phyloP scores from a whole-genome alignment of 108 stramenopile genomes.

The Fistulifera pelliculosa region DNA sequence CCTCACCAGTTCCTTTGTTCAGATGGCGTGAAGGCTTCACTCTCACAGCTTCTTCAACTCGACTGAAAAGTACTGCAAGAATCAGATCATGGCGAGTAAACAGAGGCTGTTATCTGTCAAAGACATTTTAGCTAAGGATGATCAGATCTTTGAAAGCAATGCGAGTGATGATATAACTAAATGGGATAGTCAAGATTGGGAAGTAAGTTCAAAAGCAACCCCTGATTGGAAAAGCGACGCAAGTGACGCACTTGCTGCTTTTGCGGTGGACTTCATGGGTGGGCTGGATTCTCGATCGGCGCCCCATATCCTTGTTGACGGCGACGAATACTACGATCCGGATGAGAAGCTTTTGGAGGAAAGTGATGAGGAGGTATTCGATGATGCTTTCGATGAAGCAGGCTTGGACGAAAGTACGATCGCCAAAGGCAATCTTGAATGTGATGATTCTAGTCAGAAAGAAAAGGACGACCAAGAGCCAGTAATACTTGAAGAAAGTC shows the following conservation, averaged over 20 bases:
- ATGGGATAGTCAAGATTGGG: no score
- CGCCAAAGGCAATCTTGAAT: background rate
- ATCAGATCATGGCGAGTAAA: conserved; percentile 33
- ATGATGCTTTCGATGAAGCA: conserved; percentile 10
- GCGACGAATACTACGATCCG: conserved; percentile 70
- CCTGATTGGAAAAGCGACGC: conserved; percentile 1
- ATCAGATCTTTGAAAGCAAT: background rate
- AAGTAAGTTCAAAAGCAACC: background rate
- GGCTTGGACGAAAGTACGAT: background rate
- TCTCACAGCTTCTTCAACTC: conserved; percentile 37
- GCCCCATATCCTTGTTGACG: conserved; percentile 39
- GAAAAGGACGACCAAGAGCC: conserved; percentile 23
- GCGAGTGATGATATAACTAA: no score
- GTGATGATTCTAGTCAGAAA: conserved; percentile 7
- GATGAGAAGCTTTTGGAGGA: conserved; percentile 50
- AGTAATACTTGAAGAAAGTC: conserved; percentile 79
- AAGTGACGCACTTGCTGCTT: background rate
- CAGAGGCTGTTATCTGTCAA: conserved; percentile 19
- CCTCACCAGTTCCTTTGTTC: conserved; percentile 5
- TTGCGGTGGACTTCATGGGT: conserved; percentile 35
- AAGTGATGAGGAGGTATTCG: conserved; percentile 2
- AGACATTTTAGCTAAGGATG: conserved; percentile 6
- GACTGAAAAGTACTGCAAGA: conserved; percentile 8
- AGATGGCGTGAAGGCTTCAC: conserved; percentile 6
- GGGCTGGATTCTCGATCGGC: conserved; percentile 22